Evolutionary conservation across 2,329 filamentous ascomycete genomes (phyloP).

Genomic region (Beauveria medogensis): DNA sequence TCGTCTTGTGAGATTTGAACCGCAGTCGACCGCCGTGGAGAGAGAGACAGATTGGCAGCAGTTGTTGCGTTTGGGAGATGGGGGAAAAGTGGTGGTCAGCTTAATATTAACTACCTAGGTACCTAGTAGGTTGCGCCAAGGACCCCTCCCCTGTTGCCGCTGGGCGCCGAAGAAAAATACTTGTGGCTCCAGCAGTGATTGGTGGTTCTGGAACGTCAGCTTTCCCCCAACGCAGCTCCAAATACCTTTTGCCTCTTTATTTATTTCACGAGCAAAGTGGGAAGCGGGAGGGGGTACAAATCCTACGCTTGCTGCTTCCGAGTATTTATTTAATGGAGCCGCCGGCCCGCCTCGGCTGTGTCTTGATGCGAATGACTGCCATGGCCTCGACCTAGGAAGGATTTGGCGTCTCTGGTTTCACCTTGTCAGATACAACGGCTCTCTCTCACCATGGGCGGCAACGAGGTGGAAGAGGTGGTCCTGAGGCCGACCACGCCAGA

Average conservation of each 20-base stretch:
- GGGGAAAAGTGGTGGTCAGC: not conserved
- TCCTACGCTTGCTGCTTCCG: too few relatives aligned
- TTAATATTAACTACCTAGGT: too few relatives aligned
- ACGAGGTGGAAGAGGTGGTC: not conserved
- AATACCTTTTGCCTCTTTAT: not conserved
- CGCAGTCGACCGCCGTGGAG: not conserved
- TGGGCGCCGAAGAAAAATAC: too few relatives aligned
- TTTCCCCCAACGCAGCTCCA: not conserved
- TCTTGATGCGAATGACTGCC: not conserved
- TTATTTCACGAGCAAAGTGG: not conserved
- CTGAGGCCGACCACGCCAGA: not conserved
- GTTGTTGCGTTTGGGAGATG: too few relatives aligned
- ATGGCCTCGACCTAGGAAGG: not conserved
- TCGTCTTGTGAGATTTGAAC: too few relatives aligned
- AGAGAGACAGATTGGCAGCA: not conserved
- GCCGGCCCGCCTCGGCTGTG: conserved; percentile 4
- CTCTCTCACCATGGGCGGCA: not conserved
- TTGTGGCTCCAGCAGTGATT: not conserved
- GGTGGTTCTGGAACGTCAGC: not conserved
- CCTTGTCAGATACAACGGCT: not conserved
- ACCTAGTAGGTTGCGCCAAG: too few relatives aligned
- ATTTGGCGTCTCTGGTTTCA: not conserved
- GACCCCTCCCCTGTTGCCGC: too few relatives aligned
- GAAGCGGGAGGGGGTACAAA: not conserved
- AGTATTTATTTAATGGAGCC: conserved; percentile 7